These are phyloP conservation scores for Fraxinus greggii DNA, from an alignment of 305 asterid species.

Conservation along the genomic window DNA sequence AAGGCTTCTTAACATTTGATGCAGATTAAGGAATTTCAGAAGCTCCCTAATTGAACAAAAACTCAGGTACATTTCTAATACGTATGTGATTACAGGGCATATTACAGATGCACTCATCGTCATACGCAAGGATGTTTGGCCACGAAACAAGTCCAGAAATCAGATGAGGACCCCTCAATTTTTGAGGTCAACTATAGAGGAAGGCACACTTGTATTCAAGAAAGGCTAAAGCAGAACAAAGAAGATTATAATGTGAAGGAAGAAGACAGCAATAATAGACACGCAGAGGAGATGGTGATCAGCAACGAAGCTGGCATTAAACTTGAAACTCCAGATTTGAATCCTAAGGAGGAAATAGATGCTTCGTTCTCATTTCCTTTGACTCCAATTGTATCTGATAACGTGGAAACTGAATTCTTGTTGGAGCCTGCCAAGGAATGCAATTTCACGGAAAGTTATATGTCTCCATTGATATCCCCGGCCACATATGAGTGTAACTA, in stretches of 20 bases:
- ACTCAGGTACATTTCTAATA: neutral
- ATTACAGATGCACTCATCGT: conserved; percentile 80
- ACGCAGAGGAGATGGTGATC: neutral
- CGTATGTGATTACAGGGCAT: conserved; percentile 48
- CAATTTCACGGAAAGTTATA: conserved; percentile 13
- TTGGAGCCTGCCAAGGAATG: conserved; percentile 18
- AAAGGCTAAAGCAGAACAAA: conserved; percentile 28
- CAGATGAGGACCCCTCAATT: conserved; percentile 50
- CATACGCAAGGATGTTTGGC: conserved; percentile 75
- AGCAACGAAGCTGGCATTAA: conserved; percentile 12
- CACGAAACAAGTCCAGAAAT: conserved; percentile 71
- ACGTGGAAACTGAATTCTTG: conserved; percentile 26
- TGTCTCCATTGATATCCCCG: conserved; percentile 35
- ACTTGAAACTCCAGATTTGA: conserved; percentile 23
- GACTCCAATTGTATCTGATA: conserved; percentile 33
- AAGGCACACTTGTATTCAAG: conserved; percentile 56
- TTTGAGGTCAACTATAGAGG: conserved; percentile 66
- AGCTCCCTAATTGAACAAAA: neutral
- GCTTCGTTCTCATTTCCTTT: conserved; percentile 38
- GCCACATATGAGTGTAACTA: conserved; percentile 36
- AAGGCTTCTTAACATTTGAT: neutral
- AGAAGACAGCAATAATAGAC: conserved; percentile 14
- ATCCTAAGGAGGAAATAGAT: conserved; percentile 8
- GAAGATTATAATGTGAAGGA: conserved; percentile 7
- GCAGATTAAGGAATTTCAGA: neutral